A percentile compares a stretch with the other conserved stretches of the same genome.
Evolutionary conservation across 2,329 filamentous ascomycete species (phyloP).

Genomic region (Ophiosphaerella herpotricha): DNA sequence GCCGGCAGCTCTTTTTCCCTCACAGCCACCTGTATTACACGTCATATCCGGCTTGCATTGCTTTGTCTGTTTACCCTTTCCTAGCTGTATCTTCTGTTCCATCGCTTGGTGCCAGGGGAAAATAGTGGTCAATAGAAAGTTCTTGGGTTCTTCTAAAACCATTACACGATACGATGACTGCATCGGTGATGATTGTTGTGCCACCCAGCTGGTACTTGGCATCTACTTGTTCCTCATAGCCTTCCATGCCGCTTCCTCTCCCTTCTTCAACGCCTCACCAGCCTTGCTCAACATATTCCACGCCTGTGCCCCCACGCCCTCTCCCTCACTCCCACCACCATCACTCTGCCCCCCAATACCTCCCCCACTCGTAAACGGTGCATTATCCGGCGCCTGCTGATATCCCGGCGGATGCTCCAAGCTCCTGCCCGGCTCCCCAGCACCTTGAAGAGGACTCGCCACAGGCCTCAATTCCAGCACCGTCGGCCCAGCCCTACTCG

Average conservation of each 20-base stretch:
- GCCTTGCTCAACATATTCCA: slow-evolving; percentile 45
- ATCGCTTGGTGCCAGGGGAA: slow-evolving; percentile 45
- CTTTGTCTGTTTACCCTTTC: slow-evolving; percentile 42
- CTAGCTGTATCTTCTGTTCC: slow-evolving; percentile 41
- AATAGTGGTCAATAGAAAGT: slow-evolving; percentile 47
- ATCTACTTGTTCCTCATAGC: slow-evolving; percentile 36
- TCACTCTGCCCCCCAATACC: slow-evolving; percentile 35
- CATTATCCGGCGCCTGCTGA: slow-evolving; percentile 50
- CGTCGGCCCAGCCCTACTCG: slow-evolving; percentile 40
- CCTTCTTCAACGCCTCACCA: slow-evolving; percentile 42
- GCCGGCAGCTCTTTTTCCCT: slow-evolving; percentile 41
- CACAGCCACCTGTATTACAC: slow-evolving; percentile 43
- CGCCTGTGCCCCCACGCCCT: slow-evolving; percentile 36
- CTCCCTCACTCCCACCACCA: slow-evolving; percentile 24
- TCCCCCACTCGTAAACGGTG: slow-evolving; percentile 48
- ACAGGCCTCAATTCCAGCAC: slow-evolving; percentile 46
- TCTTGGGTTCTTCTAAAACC: slow-evolving; percentile 32
- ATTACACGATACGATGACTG: slow-evolving; percentile 4
- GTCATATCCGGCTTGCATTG: slow-evolving; percentile 47
- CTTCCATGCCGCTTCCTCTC: slow-evolving; percentile 43
- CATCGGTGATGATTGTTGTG: slow-evolving; percentile 12
- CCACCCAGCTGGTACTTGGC: no score
- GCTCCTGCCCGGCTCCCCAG: slow-evolving; percentile 23
- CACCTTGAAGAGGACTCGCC: slow-evolving; percentile 30
- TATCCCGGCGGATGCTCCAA: slow-evolving; percentile 55